A percentile compares a stretch with the other conserved stretches of the same genome.
Conservation (phyloP, 2,329 filamentous ascomycete species). For the Diaporthe amygdali region DNA sequence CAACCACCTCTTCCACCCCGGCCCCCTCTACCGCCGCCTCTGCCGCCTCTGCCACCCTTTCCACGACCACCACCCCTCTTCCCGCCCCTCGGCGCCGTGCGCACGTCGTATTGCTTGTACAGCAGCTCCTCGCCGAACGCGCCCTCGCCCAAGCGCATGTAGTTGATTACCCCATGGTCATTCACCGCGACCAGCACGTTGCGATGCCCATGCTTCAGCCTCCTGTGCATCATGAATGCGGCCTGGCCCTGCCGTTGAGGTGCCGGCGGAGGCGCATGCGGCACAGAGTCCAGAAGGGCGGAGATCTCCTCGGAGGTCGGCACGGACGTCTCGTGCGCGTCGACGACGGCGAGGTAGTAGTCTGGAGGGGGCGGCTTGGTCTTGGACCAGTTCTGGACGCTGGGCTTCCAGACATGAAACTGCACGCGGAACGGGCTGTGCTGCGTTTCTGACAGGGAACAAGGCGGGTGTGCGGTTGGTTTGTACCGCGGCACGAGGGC, state of each 20-base stretch:
- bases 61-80: slow-evolving; percentile 42
- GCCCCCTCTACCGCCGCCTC: slow-evolving; percentile 47
- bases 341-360: slow-evolving; percentile 83
- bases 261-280: slow-evolving; percentile 66
- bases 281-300: slow-evolving; percentile 74
- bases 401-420: slow-evolving; percentile 84
- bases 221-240: slow-evolving; percentile 68
- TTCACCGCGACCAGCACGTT: slow-evolving; percentile 88
- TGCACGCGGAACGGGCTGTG: slow-evolving; percentile 71
- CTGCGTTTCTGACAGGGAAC: slow-evolving; percentile 35
- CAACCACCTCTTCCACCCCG: slow-evolving; percentile 38
- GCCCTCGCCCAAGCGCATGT: slow-evolving; percentile 79
- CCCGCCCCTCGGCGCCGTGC: slow-evolving; percentile 42
- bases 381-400: slow-evolving; percentile 71
- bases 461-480: slow-evolving; percentile 40
- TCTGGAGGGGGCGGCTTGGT: slow-evolving; percentile 72
- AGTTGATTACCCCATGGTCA: slow-evolving; percentile 89
- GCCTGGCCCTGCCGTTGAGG: slow-evolving; percentile 51
- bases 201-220: slow-evolving; percentile 82
- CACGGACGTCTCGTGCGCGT: slow-evolving; percentile 72
- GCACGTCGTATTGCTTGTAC: slow-evolving; percentile 61
- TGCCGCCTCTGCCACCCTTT: slow-evolving; percentile 41
- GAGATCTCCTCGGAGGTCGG: slow-evolving; percentile 77
- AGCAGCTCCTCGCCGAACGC: slow-evolving; percentile 79
- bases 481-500: slow-evolving; percentile 76